Evolutionary conservation across 805 yeast genomes (phyloP).

Genomic region (Scheffersomyces amazonensis): DNA sequence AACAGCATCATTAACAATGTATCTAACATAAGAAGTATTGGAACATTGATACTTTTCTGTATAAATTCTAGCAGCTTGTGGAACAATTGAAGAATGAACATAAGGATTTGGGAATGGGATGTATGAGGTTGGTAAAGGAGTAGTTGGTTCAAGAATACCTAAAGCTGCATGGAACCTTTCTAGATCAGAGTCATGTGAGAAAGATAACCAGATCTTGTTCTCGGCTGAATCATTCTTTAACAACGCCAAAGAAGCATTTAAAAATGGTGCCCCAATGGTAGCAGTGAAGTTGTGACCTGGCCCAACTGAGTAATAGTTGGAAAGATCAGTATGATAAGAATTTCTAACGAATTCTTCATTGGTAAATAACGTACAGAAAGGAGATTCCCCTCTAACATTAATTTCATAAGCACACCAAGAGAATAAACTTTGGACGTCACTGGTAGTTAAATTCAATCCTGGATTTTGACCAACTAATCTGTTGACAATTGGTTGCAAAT

Average conservation of each 20-base stretch:
- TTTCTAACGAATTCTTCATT: slow-evolving; percentile 62
- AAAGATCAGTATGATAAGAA: slow-evolving; percentile 59
- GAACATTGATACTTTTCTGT: slow-evolving; percentile 34
- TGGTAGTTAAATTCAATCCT: slow-evolving; percentile 47
- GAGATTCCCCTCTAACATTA: slow-evolving; percentile 64
- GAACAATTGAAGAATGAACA: slow-evolving; percentile 36
- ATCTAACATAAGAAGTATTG: slow-evolving; percentile 32
- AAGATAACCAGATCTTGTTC: slow-evolving; percentile 61
- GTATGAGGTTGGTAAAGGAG: slow-evolving; percentile 42
- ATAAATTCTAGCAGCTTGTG: slow-evolving; percentile 39
- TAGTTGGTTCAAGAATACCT: slow-evolving; percentile 48
- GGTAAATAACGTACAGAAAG: slow-evolving; percentile 66
- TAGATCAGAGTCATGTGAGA: slow-evolving; percentile 73
- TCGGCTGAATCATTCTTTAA: slow-evolving; percentile 40
- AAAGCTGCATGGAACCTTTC: slow-evolving; percentile 61
- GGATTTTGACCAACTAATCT: slow-evolving; percentile 57
- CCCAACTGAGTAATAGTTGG: slow-evolving; percentile 59
- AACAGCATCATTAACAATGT: slow-evolving; percentile 39
- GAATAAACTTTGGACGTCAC: slow-evolving; percentile 54
- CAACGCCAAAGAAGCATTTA: slow-evolving; percentile 46
- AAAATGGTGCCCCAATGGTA: slow-evolving; percentile 57
- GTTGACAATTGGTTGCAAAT: slow-evolving; percentile 51
- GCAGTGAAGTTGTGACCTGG: slow-evolving; percentile 58
- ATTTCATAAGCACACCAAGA: slow-evolving; percentile 73
- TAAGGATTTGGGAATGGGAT: slow-evolving; percentile 48